Conservation (phyloP, 1,139 yeast genomes). For the Diutina ranongensis region DNA sequence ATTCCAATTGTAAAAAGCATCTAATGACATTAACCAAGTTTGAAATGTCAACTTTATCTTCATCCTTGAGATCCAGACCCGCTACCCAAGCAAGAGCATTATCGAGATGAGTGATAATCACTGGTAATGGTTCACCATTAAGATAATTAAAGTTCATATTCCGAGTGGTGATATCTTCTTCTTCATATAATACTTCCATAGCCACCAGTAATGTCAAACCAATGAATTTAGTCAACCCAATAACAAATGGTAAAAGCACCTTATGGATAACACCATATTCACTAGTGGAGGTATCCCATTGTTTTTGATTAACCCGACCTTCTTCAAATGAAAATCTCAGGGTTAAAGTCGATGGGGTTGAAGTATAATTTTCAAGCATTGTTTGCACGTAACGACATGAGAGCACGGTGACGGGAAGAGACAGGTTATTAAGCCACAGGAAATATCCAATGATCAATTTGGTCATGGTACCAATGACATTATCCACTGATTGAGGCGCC, state of each 20-base stretch:
- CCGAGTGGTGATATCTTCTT: constrained; percentile 62
- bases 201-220: constrained; percentile 38
- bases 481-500: constrained; percentile 19
- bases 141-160: constrained; percentile 40
- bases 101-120: constrained; percentile 14
- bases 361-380: constrained; percentile 29
- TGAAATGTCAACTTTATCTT: not conserved
- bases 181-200: constrained; percentile 57
- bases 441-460: constrained; percentile 33
- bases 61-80: no score
- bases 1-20: constrained; percentile 19
- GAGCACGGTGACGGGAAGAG: constrained; percentile 50
- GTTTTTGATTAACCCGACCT: constrained; percentile 10
- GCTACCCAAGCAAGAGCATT: constrained; percentile 8
- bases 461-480: constrained; percentile 36
- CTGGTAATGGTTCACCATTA: constrained; percentile 15
- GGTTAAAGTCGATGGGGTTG: constrained; percentile 4
- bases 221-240: constrained; percentile 43
- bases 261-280: constrained; percentile 24
- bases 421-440: constrained; percentile 53
- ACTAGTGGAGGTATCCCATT: not conserved
- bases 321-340: constrained; percentile 10
- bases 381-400: constrained; percentile 56
- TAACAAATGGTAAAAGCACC: constrained; percentile 33
- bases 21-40: constrained; percentile 12